These are phyloP conservation scores for Excoecaria cochinchinensis DNA, from an alignment of 345 rosid species.

Conservation along the genomic window DNA sequence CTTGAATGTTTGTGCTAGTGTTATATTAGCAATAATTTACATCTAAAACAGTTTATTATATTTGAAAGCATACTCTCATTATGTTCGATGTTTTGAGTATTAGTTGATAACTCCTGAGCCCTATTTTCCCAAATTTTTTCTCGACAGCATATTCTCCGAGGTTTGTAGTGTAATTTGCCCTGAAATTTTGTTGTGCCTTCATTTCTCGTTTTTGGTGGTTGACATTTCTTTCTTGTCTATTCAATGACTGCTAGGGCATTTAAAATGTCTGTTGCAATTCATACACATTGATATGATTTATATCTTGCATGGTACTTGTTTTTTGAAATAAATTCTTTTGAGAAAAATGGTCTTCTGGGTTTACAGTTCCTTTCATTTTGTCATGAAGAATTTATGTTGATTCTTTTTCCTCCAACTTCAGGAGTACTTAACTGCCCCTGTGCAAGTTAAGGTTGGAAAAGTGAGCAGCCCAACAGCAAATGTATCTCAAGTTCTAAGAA, in stretches of 20 bases:
- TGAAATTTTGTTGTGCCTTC: not conserved
- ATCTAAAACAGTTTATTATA: not conserved
- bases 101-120: not conserved
- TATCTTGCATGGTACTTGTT: not conserved
- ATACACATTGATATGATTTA: not conserved
- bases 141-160: not conserved
- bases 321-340: not conserved
- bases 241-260: not conserved
- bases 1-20: not conserved
- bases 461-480: slow-evolving; percentile 44
- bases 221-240: not conserved
- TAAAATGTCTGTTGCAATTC: not conserved
- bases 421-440: slow-evolving; percentile 41
- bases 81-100: not conserved
- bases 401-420: slow-evolving; percentile 21
- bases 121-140: not conserved
- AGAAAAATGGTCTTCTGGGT: not conserved
- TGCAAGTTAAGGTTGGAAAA: slow-evolving; percentile 44
- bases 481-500: slow-evolving; percentile 32
- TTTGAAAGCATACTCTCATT: not conserved
- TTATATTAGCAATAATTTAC: not conserved
- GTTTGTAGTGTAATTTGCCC: not conserved
- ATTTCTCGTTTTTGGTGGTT: not conserved
- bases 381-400: not conserved
- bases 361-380: not conserved